Evolutionary conservation across 2,329 filamentous ascomycete genomes (phyloP), one percentile per base, ranked within the genome.

Genomic region (Drechslerella coelobrocha): DNA sequence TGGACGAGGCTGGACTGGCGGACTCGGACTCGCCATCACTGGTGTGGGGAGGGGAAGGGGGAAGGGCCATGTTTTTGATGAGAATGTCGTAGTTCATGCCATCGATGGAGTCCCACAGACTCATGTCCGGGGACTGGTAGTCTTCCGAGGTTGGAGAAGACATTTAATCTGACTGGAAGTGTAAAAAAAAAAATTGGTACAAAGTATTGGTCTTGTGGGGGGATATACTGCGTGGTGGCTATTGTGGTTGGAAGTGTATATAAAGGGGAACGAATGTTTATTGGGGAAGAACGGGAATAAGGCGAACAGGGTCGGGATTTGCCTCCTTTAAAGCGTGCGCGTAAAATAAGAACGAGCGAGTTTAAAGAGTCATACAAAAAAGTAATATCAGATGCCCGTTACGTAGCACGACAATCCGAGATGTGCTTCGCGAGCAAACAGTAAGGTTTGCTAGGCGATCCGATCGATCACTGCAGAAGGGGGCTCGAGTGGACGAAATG

Each of bases 81-180:
- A 71, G 39, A 7, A 59, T 48, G 43, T 71, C 66, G 43, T 71
- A 71, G 66, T 60, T 71, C 50, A 63, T 63, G 17, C 29, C 41
- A 26, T 63, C 66, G 39, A 52, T 34, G 50, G 59, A 62, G 23
- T 63, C 66, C 66, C 66, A 71, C 17, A 69, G 23, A 6, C 43
- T 27, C n/a, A 61, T 31, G 8, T 63, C 66, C 9, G 54, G 57
- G 34, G 57, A 45, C 34, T 39, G 34, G 41, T 23, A 45, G 5
- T 19, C n/a, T 17, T 27, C 47, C 47, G 66, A 41, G 12, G 59
- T 47, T 9, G 66, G 66, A 14, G 59, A 62, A 23, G 59, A 37
- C 66, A 71, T 69, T 9, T 47, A 9, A 9, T 29, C 19, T 27
- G 24, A 12, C 23, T 27, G 21, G 27, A 17, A 9, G n/a, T 9